Base-by-base conservation (phyloP, 176 grass and related monocot species). In the Oryza punctata region DNA sequence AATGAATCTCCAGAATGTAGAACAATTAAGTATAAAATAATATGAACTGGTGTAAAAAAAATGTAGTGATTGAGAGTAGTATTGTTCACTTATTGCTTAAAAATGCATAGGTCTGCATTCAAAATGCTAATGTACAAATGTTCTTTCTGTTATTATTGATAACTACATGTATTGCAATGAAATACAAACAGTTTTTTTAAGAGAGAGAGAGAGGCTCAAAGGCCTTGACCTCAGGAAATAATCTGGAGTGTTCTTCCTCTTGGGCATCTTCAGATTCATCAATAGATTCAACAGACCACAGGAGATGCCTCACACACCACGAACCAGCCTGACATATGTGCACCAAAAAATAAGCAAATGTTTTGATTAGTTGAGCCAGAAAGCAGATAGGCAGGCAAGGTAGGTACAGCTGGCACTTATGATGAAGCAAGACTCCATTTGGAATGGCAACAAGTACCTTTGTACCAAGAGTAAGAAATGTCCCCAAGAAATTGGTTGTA, bases 291-390 rank as follows among this genome's bases (percentile, higher is more conserved):
- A 66, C 19, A 50, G 57, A 84, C 70, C 38, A 84, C 38, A 63
- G 33, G 40, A 95, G 84, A 96, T 94, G 89, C 13, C 88, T 93
- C 82, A 33, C 47, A 85, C 93, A 98, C 93, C 96, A 98, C 45
- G 73, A 90, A 65, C 40, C 93, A 49, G 93, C 93, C 96, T 98
- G 84, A 25, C 46, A 88, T 37, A 77, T 23, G 33, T 67, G 70
- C 21, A 50, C 25, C 10, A 46, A 46, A 18, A 44, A 85, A 73
- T 21, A 74, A 77, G 67, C 23, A 63, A 63, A 45, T 85, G 12
- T 2, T 67, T 78, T 28, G 21, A 41, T n/a, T 78, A n/a, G 38
- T 71, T 47, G 66, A 86, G 79, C 2, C 47, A 41, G 30, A 76
- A 50, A 52, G 1, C 21, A 33, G 29, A 73, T 67, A 67, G 4